phyloP scores from a whole-genome alignment of 164 flowering plant genomes.

The Dillenia suffruticosa region DNA sequence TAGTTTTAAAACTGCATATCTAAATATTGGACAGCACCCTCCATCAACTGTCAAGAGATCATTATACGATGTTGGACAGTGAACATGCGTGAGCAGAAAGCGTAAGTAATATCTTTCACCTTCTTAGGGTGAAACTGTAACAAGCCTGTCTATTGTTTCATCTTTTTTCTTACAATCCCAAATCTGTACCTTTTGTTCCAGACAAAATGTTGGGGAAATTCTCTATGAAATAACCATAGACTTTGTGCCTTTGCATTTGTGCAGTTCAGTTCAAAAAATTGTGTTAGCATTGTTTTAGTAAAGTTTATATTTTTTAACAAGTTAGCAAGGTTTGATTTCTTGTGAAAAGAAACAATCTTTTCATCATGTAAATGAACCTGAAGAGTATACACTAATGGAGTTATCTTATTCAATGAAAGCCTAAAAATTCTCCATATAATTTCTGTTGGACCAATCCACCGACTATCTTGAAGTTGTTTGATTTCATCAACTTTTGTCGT shows the following conservation, averaged over 20 bases:
- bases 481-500: background rate
- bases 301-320: background rate
- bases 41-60: background rate
- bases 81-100: background rate
- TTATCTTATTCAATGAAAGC: background rate
- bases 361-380: background rate
- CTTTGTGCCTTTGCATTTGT: background rate
- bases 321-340: background rate
- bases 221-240: background rate
- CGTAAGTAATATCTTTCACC: slow-evolving; percentile 7
- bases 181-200: background rate
- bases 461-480: background rate
- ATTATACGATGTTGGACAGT: background rate
- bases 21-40: too few relatives aligned
- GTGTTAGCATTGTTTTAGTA: background rate
- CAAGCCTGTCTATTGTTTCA: background rate
- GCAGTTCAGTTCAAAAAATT: background rate
- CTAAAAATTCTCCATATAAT: background rate
- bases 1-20: too few relatives aligned
- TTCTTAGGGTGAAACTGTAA: background rate
- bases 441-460: background rate
- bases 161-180: background rate
- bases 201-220: background rate
- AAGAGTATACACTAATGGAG: background rate
- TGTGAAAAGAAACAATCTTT: too few relatives aligned